Evolutionary conservation across 345 rosid species (phyloP).

Genomic region (Camelina hispida): DNA sequence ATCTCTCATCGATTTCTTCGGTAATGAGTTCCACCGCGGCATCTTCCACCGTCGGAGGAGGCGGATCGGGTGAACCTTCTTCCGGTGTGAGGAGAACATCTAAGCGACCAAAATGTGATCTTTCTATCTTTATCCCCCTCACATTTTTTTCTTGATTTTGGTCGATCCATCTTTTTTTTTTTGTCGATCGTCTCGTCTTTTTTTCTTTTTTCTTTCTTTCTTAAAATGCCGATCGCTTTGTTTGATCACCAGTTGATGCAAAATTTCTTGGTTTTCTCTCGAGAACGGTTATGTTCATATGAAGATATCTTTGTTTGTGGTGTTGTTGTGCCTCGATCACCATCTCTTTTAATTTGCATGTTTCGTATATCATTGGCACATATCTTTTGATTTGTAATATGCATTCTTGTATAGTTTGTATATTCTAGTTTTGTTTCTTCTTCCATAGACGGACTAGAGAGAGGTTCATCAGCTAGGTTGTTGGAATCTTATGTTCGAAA

Average conservation of each 20-base stretch:
- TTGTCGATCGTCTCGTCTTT: not conserved
- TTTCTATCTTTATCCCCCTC: not conserved
- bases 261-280: not conserved
- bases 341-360: not conserved
- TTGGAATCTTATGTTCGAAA: slow-evolving; percentile 2
- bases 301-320: not conserved
- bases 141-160: not conserved
- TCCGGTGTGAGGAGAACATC: slow-evolving; percentile 65
- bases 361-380: not conserved
- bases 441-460: no score
- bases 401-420: not conserved
- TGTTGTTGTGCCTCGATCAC: not conserved
- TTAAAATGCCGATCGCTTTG: not conserved
- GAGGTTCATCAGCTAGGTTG: not conserved
- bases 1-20: not conserved
- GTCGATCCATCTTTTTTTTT: not conserved
- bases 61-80: slow-evolving; percentile 71
- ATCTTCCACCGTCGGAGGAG: slow-evolving; percentile 53
- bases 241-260: not conserved
- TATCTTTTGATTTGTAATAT: slow-evolving; percentile 16
- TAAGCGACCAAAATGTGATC: slow-evolving; percentile 89
- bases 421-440: no score
- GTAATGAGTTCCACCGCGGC: slow-evolving; percentile 54
- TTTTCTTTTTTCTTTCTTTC: not conserved
- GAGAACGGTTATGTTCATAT: not conserved